Conservation (phyloP, 768 basidiomycete species). For the Pleurotus ostreatus region DNA sequence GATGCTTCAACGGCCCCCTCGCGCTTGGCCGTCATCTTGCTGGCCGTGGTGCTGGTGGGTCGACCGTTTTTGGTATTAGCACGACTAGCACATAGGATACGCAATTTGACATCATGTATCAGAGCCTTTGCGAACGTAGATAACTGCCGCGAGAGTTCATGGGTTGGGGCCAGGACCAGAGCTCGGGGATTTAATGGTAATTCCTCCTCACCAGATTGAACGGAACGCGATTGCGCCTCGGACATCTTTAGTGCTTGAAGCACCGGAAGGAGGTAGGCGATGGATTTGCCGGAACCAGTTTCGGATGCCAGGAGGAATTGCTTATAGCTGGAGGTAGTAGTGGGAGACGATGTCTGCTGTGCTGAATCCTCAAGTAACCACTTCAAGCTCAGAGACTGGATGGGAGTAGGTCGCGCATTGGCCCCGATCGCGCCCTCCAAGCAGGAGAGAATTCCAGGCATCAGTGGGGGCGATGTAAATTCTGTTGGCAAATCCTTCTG, state of each 20-base stretch:
- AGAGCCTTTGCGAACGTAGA: slow-evolving; percentile 71
- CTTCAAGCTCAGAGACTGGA: slow-evolving; percentile 73
- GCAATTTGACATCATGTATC: slow-evolving; percentile 70
- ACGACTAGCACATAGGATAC: slow-evolving; percentile 67
- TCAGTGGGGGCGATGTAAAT: slow-evolving; percentile 69
- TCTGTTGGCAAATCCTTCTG: slow-evolving; percentile 24
- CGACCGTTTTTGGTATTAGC: slow-evolving; percentile 39
- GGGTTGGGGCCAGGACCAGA: slow-evolving; percentile 81
- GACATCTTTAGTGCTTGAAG: slow-evolving; percentile 72
- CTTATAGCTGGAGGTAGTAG: slow-evolving; percentile 25
- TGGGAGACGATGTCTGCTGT: neutral
- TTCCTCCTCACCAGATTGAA: slow-evolving; percentile 1
- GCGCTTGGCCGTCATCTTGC: slow-evolving; percentile 42
- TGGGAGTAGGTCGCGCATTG: slow-evolving; percentile 61
- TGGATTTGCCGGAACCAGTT: slow-evolving; percentile 89
- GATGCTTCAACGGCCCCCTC: slow-evolving; percentile 17
- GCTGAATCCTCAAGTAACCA: slow-evolving; percentile 42
- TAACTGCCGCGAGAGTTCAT: slow-evolving; percentile 83
- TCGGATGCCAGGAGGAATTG: slow-evolving; percentile 79
- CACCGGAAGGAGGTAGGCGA: slow-evolving; percentile 85
- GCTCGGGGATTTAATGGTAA: slow-evolving; percentile 60
- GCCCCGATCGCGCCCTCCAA: slow-evolving; percentile 56
- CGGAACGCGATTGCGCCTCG: slow-evolving; percentile 34
- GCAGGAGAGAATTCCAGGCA: slow-evolving; percentile 58
- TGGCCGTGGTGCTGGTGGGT: slow-evolving; percentile 33